Evolutionary conservation across 257 asterid species (phyloP).

Genomic region (Galeopsis tetrahit): DNA sequence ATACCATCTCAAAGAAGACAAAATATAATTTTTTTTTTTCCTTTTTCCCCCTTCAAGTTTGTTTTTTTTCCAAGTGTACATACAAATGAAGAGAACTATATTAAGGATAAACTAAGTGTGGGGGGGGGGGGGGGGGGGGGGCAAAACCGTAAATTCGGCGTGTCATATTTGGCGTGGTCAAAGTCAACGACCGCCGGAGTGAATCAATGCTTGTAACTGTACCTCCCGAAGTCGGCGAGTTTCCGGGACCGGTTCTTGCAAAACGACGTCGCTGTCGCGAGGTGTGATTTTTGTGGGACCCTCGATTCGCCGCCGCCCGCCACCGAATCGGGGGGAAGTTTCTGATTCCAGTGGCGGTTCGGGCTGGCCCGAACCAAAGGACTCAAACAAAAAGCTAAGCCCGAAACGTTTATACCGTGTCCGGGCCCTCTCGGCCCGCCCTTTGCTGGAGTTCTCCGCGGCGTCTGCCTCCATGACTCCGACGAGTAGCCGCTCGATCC

Average conservation of each 20-base stretch:
- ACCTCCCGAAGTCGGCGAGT: constrained; percentile 85
- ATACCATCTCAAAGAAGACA: neutral
- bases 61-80: constrained; percentile 32
- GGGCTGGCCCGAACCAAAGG: constrained; percentile 89
- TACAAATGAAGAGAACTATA: neutral
- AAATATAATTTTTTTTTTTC: too few relatives aligned
- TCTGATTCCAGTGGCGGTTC: constrained; percentile 62
- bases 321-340: constrained; percentile 57
- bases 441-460: constrained; percentile 60
- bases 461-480: constrained; percentile 76
- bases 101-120: constrained; percentile 21
- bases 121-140: constrained; percentile 64
- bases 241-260: constrained; percentile 86
- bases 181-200: constrained; percentile 42
- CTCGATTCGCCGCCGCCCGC: constrained; percentile 44
- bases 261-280: constrained; percentile 55
- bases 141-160: constrained; percentile 50
- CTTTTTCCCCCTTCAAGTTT: neutral
- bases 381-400: constrained; percentile 70
- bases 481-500: constrained; percentile 80
- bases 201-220: constrained; percentile 56
- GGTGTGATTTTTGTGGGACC: constrained; percentile 48
- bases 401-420: constrained; percentile 50
- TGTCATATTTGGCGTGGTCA: constrained; percentile 41
- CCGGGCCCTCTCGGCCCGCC: constrained; percentile 41